phyloP scores from a whole-genome alignment of 176 grass and related monocot genomes.

The Hyparrhenia diplandra region DNA sequence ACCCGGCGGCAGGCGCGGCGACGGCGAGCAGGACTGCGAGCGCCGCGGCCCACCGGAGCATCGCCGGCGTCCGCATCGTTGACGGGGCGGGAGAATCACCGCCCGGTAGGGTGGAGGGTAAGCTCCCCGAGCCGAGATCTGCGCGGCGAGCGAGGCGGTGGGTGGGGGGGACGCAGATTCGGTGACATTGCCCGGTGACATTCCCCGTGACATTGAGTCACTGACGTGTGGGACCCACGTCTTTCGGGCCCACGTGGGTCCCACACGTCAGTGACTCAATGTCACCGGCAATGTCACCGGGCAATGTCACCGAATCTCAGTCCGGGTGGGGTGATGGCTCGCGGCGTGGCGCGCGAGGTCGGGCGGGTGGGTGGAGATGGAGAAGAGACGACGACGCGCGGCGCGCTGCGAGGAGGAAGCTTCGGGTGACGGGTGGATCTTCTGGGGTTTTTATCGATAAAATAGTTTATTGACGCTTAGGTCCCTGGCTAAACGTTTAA shows the following conservation, averaged over 20 bases:
- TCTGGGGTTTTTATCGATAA: conserved; percentile 31
- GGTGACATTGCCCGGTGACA: too few relatives aligned
- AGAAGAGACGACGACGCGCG: conserved; percentile 21
- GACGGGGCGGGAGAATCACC: not conserved
- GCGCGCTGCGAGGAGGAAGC: conserved; percentile 23
- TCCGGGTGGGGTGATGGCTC: too few relatives aligned
- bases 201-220: too few relatives aligned
- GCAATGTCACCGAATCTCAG: too few relatives aligned
- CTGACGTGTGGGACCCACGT: too few relatives aligned
- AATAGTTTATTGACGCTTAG: not conserved
- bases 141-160: not conserved
- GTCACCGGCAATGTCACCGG: too few relatives aligned
- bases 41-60: conserved; percentile 29
- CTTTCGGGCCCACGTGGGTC: too few relatives aligned
- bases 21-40: conserved; percentile 24
- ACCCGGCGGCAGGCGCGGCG: conserved; percentile 30
- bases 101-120: not conserved
- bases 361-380: not conserved
- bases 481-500: not conserved
- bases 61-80: conserved; percentile 36
- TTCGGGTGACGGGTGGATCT: conserved; percentile 29
- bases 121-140: conserved; percentile 1
- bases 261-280: too few relatives aligned
- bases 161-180: too few relatives aligned
- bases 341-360: not conserved